Conservation (phyloP, 2,329 filamentous ascomycete species). For the Aspergillus phoenicis region DNA sequence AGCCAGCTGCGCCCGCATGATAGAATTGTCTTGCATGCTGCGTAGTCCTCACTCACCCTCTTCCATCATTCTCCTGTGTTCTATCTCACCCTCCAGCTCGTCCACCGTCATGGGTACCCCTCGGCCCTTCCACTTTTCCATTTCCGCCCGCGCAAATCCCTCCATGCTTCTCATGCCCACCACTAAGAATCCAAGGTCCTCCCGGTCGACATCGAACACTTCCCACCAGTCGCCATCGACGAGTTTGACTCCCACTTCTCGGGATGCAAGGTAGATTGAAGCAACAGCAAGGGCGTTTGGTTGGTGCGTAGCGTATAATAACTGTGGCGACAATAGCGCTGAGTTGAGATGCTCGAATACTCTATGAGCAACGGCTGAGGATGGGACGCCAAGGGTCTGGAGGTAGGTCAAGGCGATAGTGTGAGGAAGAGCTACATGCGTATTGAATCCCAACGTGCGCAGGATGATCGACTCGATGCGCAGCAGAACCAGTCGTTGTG, state of each 20-base stretch:
- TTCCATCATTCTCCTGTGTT: conserved; percentile 50
- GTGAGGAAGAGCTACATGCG: conserved; percentile 83
- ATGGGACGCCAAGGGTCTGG: conserved; percentile 76
- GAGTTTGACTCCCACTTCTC: conserved; percentile 74
- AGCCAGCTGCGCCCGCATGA: background rate
- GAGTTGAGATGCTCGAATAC: conserved; percentile 82
- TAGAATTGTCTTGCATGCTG: background rate
- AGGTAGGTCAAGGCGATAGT: conserved; percentile 87
- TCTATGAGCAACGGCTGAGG: conserved; percentile 61
- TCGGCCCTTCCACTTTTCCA: conserved; percentile 55
- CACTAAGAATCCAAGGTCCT: conserved; percentile 90
- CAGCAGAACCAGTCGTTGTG: conserved; percentile 66
- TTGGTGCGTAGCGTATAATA: conserved; percentile 90
- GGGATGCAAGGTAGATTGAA: conserved; percentile 85
- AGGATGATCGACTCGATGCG: conserved; percentile 77
- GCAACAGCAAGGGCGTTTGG: conserved; percentile 82
- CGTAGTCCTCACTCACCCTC: conserved; percentile 40
- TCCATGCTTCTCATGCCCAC: conserved; percentile 81
- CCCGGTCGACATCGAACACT: conserved; percentile 92
- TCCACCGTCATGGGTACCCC: conserved; percentile 62
- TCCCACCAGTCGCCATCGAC: conserved; percentile 94
- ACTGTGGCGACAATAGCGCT: conserved; percentile 80
- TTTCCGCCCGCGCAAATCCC: conserved; percentile 66
- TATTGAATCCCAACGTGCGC: conserved; percentile 75
- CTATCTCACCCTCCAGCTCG: conserved; percentile 63